Conservation (phyloP, 345 rosid species). For the Brassica incana region DNA sequence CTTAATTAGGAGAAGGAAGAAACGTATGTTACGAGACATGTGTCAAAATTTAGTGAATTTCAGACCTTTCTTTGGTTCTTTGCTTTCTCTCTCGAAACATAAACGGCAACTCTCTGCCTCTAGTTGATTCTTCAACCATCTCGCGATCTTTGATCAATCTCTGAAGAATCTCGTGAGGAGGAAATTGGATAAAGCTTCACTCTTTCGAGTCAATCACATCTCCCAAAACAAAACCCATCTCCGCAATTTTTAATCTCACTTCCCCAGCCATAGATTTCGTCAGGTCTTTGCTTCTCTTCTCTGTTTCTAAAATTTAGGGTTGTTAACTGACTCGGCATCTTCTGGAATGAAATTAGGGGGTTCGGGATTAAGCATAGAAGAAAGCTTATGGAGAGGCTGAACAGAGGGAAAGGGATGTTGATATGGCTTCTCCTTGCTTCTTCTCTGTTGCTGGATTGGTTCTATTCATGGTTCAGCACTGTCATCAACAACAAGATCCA, state of each 20-base stretch:
- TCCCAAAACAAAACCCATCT: not conserved
- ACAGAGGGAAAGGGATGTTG: constrained; percentile 72
- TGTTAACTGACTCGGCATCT: constrained; percentile 4
- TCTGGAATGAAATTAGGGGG: constrained; percentile 44
- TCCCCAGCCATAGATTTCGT: constrained; percentile 26
- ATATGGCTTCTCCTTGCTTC: not conserved
- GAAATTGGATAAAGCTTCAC: not conserved
- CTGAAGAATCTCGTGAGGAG: constrained; percentile 15
- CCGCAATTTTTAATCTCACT: constrained; percentile 10
- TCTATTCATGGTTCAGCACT: too few species aligned
- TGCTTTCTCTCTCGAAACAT: too few species aligned
- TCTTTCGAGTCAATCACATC: constrained; percentile 1
- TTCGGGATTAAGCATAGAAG: constrained; percentile 88
- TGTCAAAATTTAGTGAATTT: too few species aligned
- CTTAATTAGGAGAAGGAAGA: too few species aligned
- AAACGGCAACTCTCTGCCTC: too few species aligned
- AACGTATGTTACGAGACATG: too few species aligned
- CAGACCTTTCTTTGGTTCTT: too few species aligned
- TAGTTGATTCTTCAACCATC: too few species aligned
- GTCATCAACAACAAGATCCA: too few species aligned
- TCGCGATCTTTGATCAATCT: too few species aligned
- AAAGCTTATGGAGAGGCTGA: constrained; percentile 72
- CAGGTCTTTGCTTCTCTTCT: constrained; percentile 24
- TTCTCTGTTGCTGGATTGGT: too few species aligned
- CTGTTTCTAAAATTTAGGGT: constrained; percentile 13